phyloP scores from a whole-genome alignment of 768 basidiomycete genomes.

The Hysterangium stoloniferum region DNA sequence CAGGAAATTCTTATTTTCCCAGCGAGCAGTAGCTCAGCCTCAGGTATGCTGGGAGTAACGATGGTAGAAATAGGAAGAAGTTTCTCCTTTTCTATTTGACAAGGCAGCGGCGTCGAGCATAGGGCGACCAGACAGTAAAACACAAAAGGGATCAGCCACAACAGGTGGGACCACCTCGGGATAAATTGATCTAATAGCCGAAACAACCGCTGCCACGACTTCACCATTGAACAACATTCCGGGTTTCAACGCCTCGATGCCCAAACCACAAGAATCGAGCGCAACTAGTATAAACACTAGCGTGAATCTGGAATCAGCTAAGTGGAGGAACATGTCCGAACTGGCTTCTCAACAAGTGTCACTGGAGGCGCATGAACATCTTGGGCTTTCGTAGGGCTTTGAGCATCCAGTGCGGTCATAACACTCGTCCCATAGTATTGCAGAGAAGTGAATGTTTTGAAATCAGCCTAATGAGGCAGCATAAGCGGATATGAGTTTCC shows the following conservation, averaged over 20 bases:
- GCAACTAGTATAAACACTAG: slow-evolving; percentile 40
- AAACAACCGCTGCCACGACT: slow-evolving; percentile 44
- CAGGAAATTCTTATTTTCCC: slow-evolving; percentile 31
- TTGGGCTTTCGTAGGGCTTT: slow-evolving; percentile 83
- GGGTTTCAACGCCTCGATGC: slow-evolving; percentile 71
- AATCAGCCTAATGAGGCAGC: slow-evolving; percentile 55
- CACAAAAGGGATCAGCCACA: slow-evolving; percentile 85
- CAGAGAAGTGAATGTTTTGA: slow-evolving; percentile 76
- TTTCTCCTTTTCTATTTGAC: slow-evolving; percentile 43
- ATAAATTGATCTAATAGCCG: slow-evolving; percentile 40
- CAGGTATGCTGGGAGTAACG: slow-evolving; percentile 80
- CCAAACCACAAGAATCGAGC: slow-evolving; percentile 63
- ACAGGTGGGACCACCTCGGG: slow-evolving; percentile 37
- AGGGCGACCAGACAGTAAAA: slow-evolving; percentile 82
- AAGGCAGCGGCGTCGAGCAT: slow-evolving; percentile 65
- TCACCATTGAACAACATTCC: slow-evolving; percentile 76
- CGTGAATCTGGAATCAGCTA: neutral
- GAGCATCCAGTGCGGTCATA: slow-evolving; percentile 81
- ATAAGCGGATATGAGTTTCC: neutral
- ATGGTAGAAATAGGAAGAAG: slow-evolving; percentile 65
- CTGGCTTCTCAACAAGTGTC: slow-evolving; percentile 70
- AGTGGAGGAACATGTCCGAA: slow-evolving; percentile 21
- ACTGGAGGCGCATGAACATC: slow-evolving; percentile 61
- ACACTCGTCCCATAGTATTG: slow-evolving; percentile 76
- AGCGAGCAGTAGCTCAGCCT: slow-evolving; percentile 64